Base-by-base conservation (phyloP, 805 yeast species). In the Wickerhamomyces strasburgensis region DNA sequence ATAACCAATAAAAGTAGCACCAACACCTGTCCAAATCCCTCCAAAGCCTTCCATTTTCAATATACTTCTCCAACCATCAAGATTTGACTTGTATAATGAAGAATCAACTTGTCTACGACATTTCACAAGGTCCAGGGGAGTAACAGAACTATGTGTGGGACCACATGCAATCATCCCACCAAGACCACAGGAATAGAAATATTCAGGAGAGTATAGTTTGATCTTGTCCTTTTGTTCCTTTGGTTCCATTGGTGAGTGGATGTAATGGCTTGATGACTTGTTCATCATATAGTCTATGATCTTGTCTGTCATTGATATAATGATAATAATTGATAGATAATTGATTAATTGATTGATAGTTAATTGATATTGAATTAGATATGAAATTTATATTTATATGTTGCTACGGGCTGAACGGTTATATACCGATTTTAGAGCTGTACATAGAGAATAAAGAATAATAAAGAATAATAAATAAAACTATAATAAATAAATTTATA, bases 1-100 rank as follows among this genome's bases (percentile, higher is more conserved):
- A 65, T 93, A 90, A 17, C 98, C 98, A 43, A 89, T 70, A 43
- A 83, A 76, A 4, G 98, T 93, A 33, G 98, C 96, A 27, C 95
- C 93, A 47, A 87, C 58, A 53, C 98, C 98, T 8, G 94, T 83
- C 64, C 75, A 85, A 36, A 90, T 67, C 27, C 86, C 88, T 33
- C 75, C 75, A 30, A 72, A 40, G 6, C 98, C 98, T 60, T 80
- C 84, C 14, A 78, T 73, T 46, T 73, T 73, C 47, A 86, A 58
- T 52, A 90, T 90, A 14, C 77, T 67, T 43, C 67, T 71, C 78
- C 88, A 85, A n/a, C 93, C 98, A 50, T 82, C 84, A 28, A 82
- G 33, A 56, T 86, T 89, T 39, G 90, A 76, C 50, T 66, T 70
- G 67, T 90, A 90, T 11, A 89, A 62, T 5, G 65, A 39, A 1